Evolutionary conservation across 768 basidiomycete species (phyloP), one percentile per base, ranked within the genome.

Genomic region (Suillus fuscotomentosus): DNA sequence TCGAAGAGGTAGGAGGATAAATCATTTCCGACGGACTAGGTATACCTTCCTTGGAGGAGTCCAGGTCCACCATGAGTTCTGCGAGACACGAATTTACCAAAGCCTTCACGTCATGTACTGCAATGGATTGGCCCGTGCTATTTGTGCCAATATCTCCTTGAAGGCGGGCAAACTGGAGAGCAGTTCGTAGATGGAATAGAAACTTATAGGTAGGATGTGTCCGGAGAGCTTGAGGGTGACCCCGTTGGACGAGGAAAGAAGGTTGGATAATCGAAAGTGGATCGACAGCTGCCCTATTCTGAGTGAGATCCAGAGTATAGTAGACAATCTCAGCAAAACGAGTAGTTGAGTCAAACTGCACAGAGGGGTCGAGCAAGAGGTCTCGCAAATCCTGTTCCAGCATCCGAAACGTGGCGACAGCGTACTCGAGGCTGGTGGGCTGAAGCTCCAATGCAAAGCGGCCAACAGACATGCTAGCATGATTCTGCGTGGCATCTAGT

Each of bases 251-350:
- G 41, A 96, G 82, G 71, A 86, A 93, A 3, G 93, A 94, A 7
- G 92, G 91, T 56, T 94, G 92, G 38, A 88, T 92, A 39, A 91
- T 86, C 24, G 94, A 94, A 15, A 93, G 80, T 9, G 92, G 90
- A 71, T 95, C 91, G 8, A 91, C 80, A 36, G 86, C 76, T 3
- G 84, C 71, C 27, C 81, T 76, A 38, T 83, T 76, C 36, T 78
- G 76, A n/a, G 88, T 86, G 60, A 77, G 77, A 59, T 42, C 63
- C 76, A 72, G 60, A 92, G 78, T 57, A 90, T 81, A 13, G 42
- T 59, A 42, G 41, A 59, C 41, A 43, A 59, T 59, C 41, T 59
- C 57, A 15, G 17, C 15, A 42, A 59, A 27, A 20, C 41, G 57
- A 7, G 57, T 31, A 42, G 57, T 42, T 41, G 57, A 42, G 24